Evolutionary conservation across 805 yeast species (phyloP), one percentile per base, ranked within the genome.

Genomic region (Spathaspora arborariae): DNA sequence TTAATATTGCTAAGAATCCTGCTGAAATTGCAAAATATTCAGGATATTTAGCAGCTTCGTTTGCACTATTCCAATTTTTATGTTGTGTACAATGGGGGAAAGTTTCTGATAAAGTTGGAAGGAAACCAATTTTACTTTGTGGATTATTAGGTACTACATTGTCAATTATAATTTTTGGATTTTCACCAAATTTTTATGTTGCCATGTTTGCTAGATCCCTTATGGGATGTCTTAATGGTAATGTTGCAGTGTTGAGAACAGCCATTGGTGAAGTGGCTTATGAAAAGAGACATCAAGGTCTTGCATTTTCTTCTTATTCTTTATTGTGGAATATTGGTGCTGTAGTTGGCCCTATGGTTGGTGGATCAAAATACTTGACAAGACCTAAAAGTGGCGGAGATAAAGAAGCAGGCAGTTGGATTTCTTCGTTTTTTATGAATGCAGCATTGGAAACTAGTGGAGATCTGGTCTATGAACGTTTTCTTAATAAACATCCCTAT

Each of bases 301-400:
- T 52, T 8, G 57, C 57, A n/a, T 54, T 52, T 38, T 35, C 47
- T 37, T 42, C 45, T 6, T 27, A 50, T 39, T 46, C 57, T 2
- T 35, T 54, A 11, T 30, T 51, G n/a, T 54, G 56, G 56, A 54
- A 50, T 41, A 37, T 52, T 2, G 57, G 57, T 4, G 47, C 47
- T 9, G 45, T 51, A 13, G 18, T 54, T 39, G 57, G 55, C 0
- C 54, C 54, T 9, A 42, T 47, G 53, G 45, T 53, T 15, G 56
- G 56, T 4, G 54, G 52, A 11, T 58, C 82, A 26, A 78, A 79
- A 24, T 70, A 63, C 45, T 63, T 81, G 41, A 79, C 82, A 10
- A 64, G 70, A 27, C 80, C 82, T 7, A 55, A 47, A 22, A 10
- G n/a, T 16, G 27, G 41, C 21, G 5, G 18, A 7, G 35, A 36